Base-by-base conservation (phyloP, 805 yeast species). In the Teunomyces tritomae region DNA sequence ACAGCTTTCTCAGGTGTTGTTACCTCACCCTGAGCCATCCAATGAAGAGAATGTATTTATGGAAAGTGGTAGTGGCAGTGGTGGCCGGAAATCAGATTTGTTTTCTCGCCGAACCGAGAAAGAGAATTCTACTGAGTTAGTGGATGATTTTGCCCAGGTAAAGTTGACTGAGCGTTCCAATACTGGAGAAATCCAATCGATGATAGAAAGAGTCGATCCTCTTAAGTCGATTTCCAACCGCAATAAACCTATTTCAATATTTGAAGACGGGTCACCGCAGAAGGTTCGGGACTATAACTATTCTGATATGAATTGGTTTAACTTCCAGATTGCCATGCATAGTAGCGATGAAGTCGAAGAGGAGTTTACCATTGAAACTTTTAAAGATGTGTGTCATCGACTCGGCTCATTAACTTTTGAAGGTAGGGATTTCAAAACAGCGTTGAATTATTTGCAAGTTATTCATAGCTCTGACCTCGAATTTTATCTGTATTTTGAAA, bases 181-280 rank as follows among this genome's bases (percentile, higher is more conserved):
- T 14, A 49, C 44, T 39, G 64, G 54, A 34, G 55, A 63, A 4
- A 60, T 73, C 7, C 72, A 73, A 47, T 46, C 55, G 2, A 58
- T 71, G 28, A 65, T 75, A 24, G 76, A 69, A 33, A 73, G 61
- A 47, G 60, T 72, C 0, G 79, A 75, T 51, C 80, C 80, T 2
- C 59, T 75, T 26, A 63, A 56, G 40, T 57, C 63, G 4, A 57
- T 71, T 10, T 63, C 76, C 2, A 64, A 56, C 37, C 61, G 57
- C 39, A 66, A 61, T 40, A 65, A 65, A 44, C 68, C 71, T 3
- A 72, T 74, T 16, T 45, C 59, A 8, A 74, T 74, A n/a, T 74
- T 59, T 44, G 73, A 73, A 42, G 79, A 74, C 51, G 67, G 70
- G 3, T 73, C 78, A 8, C 70, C 77, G 0, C 67, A 65, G 35